phyloP scores from a whole-genome alignment of 495 filamentous ascomycete genomes.

The Talaromyces proteolyticus region DNA sequence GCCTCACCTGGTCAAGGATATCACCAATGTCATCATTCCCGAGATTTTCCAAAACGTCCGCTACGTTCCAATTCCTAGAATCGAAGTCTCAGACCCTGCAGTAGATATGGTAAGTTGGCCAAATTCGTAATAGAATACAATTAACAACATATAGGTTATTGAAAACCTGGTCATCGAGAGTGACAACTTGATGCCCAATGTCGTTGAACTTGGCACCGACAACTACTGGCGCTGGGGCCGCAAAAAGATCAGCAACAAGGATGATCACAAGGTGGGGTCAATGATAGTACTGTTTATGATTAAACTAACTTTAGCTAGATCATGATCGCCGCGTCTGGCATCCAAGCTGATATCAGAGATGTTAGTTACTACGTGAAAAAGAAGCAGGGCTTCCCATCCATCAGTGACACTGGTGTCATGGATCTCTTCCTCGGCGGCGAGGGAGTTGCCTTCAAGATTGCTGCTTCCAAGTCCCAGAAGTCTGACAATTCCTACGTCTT shows the following conservation, averaged over 20 bases:
- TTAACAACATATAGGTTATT: constrained; percentile 42
- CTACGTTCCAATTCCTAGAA: constrained; percentile 90
- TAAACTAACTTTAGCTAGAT: constrained; percentile 12
- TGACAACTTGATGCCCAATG: constrained; percentile 95
- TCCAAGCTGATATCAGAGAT: constrained; percentile 64
- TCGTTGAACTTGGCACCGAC: constrained; percentile 83
- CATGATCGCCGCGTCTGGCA: constrained; percentile 76
- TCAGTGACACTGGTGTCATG: constrained; percentile 85
- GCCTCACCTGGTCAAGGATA: constrained; percentile 81
- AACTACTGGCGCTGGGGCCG: constrained; percentile 96
- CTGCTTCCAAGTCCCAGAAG: constrained; percentile 74
- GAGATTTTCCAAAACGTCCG: constrained; percentile 78
- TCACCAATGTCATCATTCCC: constrained; percentile 82
- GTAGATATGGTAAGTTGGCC: constrained; percentile 55
- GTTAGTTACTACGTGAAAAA: constrained; percentile 93
- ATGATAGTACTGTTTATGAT: too few species aligned
- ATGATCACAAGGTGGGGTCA: constrained; percentile 64
- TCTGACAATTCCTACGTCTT: constrained; percentile 77
- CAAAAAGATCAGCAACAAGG: constrained; percentile 74
- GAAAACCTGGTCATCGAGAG: constrained; percentile 95
- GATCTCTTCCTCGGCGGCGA: constrained; percentile 85
- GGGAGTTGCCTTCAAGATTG: constrained; percentile 89
- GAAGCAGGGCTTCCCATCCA: constrained; percentile 89
- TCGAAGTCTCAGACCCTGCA: constrained; percentile 83
- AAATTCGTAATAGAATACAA: background rate